Percentiles rank a stretch among this genome's conserved stretches.
Conservation (phyloP, 768 basidiomycete genomes). For the Lactarius vividus region DNA sequence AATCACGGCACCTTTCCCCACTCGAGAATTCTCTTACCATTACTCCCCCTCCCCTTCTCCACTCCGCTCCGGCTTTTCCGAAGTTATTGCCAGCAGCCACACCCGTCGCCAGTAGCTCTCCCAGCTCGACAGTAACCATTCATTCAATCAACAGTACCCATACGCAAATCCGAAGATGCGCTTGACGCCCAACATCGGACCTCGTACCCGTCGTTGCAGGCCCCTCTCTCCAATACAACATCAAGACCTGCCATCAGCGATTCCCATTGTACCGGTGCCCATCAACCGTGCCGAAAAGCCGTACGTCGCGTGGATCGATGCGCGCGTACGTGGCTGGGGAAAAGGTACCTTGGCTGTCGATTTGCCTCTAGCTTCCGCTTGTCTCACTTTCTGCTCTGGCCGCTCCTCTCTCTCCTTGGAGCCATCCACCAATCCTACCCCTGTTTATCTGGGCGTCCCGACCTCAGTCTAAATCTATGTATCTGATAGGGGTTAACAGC, state of each 20-base stretch:
- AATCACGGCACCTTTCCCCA: constrained; percentile 19
- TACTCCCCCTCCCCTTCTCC: background rate
- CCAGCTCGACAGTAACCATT: constrained; percentile 1
- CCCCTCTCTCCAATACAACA: background rate
- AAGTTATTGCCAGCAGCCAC: constrained; percentile 15
- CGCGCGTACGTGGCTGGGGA: background rate
- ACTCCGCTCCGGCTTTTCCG: constrained; percentile 20
- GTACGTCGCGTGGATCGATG: background rate
- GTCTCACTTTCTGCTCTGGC: background rate
- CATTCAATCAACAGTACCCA: constrained; percentile 1
- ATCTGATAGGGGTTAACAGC: background rate
- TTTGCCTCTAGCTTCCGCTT: background rate
- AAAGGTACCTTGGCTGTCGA: background rate
- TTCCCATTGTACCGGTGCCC: background rate
- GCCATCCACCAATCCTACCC: background rate
- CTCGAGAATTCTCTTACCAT: background rate
- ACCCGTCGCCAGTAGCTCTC: background rate
- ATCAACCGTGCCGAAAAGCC: background rate
- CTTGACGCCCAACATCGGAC: background rate
- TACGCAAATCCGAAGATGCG: constrained; percentile 12
- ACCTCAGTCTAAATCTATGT: background rate
- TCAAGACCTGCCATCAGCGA: background rate
- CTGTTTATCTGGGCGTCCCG: background rate
- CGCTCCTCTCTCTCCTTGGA: background rate
- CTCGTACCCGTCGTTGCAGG: background rate